Percentiles rank a stretch among this genome's conserved stretches.
Evolutionary conservation across 177 flowering plant genomes (phyloP).

Genomic region (Telopea speciosissima): DNA sequence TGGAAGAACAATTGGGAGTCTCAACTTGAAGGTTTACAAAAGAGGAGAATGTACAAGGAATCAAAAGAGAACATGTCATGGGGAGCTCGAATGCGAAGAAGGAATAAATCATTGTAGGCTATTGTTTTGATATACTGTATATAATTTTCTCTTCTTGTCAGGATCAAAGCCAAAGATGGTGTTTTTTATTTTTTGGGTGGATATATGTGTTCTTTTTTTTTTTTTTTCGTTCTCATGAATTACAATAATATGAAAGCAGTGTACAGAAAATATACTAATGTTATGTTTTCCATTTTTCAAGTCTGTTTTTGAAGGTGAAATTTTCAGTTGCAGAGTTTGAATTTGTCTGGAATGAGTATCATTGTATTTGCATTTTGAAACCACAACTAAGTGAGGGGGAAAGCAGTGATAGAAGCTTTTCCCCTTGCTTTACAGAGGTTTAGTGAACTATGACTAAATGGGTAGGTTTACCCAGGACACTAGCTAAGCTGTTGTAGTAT

Average conservation of each 20-base stretch:
- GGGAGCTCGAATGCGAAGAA: constrained; percentile 82
- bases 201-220: not conserved
- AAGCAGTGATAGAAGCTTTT: no score
- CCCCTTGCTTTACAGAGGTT: no score
- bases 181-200: no score
- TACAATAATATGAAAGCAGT: not conserved
- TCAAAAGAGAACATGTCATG: constrained; percentile 57
- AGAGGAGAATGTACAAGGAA: constrained; percentile 50
- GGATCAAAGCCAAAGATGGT: not conserved
- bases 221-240: not conserved
- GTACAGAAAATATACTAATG: not conserved
- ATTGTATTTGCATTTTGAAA: not conserved
- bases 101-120: constrained; percentile 26
- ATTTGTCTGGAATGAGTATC: not conserved
- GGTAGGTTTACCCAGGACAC: no score
- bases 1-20: constrained; percentile 67
- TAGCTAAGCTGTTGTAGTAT: no score
- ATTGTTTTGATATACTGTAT: not conserved
- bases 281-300: no score
- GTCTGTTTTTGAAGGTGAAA: not conserved
- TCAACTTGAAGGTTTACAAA: constrained; percentile 68
- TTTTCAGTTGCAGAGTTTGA: not conserved
- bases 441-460: no score
- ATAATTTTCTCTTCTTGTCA: not conserved
- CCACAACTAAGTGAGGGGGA: not conserved